Base-by-base conservation (phyloP, 75 land plant species). In the Gnetum montanum region DNA sequence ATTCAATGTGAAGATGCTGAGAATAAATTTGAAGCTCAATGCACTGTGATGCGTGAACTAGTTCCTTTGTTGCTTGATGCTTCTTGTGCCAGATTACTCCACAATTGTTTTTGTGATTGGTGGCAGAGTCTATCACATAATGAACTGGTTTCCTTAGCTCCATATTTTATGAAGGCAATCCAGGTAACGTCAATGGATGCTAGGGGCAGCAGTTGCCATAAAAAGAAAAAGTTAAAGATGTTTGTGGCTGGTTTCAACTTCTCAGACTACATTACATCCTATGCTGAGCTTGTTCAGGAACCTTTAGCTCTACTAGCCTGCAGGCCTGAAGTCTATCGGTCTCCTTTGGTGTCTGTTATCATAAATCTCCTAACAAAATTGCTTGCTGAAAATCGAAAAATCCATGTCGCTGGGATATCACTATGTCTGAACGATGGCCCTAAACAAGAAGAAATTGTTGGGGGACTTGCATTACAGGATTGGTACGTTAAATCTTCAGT, bases 381-480 rank as follows among this genome's bases (percentile, higher is more conserved):
- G 44, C 44, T 72, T 25, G 54, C 56, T 12, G 33, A 58, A 31
- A 74, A 65, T 45, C 41, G 69, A 23, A 63, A 69, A 47, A 44
- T 52, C 25, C 59, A 58, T 31, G 41, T 58, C 53, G 76, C 51
- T 19, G 55, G 54, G 24, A 23, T 54, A 25, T 49, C 49, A 12
- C 43, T 56, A 19, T 50, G 57, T 31, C 19, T 11, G 23, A 20
- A 30, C 19, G 34, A 29, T 31, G 29, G 16, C 16, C 28, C 64
- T 4, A 63, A 57, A 43, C 69, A 62, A 11, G 77, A 74, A 58
- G 77, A 74, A 64, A 68, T 71, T 50, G 25, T 63, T 11, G 49
- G 70, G 36, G 76, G 76, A 33, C 69, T 74, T 45, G 68, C 43
- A 1, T 56, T 47, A 31, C 77, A 74, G 51, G 76, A 74, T 61